Percentiles rank a stretch among this genome's conserved stretches.
Evolutionary conservation across 164 flowering plant genomes (phyloP).

Genomic region (Paratinospora sagittata): DNA sequence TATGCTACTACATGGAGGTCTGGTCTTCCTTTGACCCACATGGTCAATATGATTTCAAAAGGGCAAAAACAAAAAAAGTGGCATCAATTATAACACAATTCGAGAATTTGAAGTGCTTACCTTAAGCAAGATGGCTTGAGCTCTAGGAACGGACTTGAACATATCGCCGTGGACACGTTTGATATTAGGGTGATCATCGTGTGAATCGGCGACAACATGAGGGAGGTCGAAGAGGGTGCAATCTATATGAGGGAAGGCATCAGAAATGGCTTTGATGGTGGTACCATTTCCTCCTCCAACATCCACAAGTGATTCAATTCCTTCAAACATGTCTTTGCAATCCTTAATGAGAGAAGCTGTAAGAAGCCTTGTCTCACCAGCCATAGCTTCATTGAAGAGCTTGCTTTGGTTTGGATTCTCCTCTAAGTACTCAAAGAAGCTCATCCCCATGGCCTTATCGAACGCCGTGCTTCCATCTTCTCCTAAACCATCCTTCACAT

Average conservation of each 20-base stretch:
- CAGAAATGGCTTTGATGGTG: slow-evolving; percentile 7
- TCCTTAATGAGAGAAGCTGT: slow-evolving; percentile 6
- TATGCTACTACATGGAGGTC: too few species aligned
- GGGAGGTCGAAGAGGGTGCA: slow-evolving; percentile 25
- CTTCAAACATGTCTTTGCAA: slow-evolving; percentile 6
- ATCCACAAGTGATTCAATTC: slow-evolving; percentile 11
- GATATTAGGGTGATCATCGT: slow-evolving; percentile 9
- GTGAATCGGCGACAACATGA: slow-evolving; percentile 21
- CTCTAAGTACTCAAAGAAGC: slow-evolving; percentile 9
- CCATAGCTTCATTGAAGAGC: slow-evolving; percentile 13
- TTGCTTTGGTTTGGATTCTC: slow-evolving; percentile 6
- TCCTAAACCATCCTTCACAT: too few species aligned
- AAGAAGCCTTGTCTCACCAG: too few species aligned
- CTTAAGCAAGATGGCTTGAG: slow-evolving; percentile 35
- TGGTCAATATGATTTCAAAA: too few species aligned
- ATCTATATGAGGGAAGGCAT: slow-evolving; percentile 10
- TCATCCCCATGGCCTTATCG: too few species aligned
- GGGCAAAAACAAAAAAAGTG: too few species aligned
- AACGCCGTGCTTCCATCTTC: too few species aligned
- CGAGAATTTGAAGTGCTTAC: slow-evolving; percentile 14
- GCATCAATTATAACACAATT: too few species aligned
- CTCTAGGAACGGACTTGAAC: slow-evolving; percentile 27
- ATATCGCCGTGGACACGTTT: slow-evolving; percentile 25
- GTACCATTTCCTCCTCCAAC: slow-evolving; percentile 21
- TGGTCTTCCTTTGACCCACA: too few species aligned